Conservation (phyloP, 169 alveolate genomes). For the Plasmodium ovale region DNA sequence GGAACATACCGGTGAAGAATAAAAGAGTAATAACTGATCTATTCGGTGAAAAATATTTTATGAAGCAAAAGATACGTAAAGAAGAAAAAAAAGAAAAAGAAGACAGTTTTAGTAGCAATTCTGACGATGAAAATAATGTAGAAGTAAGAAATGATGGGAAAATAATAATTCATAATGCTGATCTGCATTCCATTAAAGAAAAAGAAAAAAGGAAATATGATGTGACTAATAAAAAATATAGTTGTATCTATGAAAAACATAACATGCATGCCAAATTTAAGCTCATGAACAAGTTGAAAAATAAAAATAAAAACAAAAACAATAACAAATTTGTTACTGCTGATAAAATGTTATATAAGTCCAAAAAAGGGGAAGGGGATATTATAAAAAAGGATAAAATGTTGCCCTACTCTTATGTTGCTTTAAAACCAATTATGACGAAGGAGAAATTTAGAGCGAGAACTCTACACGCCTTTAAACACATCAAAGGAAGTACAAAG, state of each 20-base stretch:
- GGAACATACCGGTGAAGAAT: conserved; percentile 21
- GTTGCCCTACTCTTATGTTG: conserved; percentile 72
- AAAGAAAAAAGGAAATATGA: conserved; percentile 29
- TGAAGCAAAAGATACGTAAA: conserved; percentile 28
- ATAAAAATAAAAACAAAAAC: conserved; percentile 12
- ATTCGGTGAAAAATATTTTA: conserved; percentile 53
- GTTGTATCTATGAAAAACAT: conserved; percentile 30
- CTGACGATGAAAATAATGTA: conserved; percentile 35
- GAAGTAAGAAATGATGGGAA: conserved; percentile 57
- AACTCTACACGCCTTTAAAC: conserved; percentile 58
- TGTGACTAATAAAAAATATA: conserved; percentile 27
- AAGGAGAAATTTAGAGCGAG: conserved; percentile 54
- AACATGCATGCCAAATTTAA: conserved; percentile 30
- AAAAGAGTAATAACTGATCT: conserved; percentile 53
- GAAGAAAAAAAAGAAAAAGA: conserved; percentile 20
- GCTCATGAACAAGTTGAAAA: conserved; percentile 9
- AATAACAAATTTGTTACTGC: conserved; percentile 38
- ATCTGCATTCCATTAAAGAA: background rate
- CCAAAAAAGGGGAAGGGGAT: conserved; percentile 76
- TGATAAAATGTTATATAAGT: conserved; percentile 56
- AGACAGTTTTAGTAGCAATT: background rate
- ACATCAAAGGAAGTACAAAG: conserved; percentile 53
- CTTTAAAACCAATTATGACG: conserved; percentile 72
- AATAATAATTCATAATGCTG: conserved; percentile 19
- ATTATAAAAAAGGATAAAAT: conserved; percentile 58